Base-by-base conservation (phyloP, 1,284 basidiomycete species). In the Phylloboletellus chloephorus region DNA sequence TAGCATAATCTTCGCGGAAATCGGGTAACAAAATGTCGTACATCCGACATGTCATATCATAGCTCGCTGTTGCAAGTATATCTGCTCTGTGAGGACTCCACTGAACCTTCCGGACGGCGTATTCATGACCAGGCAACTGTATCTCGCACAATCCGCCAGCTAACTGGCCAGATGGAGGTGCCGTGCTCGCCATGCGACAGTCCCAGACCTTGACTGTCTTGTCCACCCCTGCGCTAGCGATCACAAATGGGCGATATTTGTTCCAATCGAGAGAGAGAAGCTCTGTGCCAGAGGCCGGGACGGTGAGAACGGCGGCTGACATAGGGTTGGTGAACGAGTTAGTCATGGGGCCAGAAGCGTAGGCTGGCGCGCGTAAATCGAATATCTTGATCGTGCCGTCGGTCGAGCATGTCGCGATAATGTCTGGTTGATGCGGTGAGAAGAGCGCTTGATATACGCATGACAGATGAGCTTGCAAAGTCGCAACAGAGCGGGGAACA, bases 31-130 rank as follows among this genome's bases (percentile, higher is more conserved):
- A 37, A 37, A n/a, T 19, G 13, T 76, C 85, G 65, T 71, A 97
- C 78, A 94, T 72, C 63, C 90, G 72, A 61, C 88, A 92, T 2
- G 90, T 91, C 95, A 98, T 98, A 61, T 98, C 95, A 65, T 98
- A 98, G 50, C 87, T 85, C 15, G 86, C 88, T 38, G 79, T 87
- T 0, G 88, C 87, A 17, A 98, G 66, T 7, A 93, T 56, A 52
- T 90, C 82, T 2, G 83, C 67, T n/a, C 74, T 67, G 60, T 84
- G 81, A 15, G 83, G 77, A 55, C 79, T 80, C 85, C 85, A 89
- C 51, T 88, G 83, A 5, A 89, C 72, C 60, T 86, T 88, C 35
- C 86, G 67, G 31, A 88, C 76, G 3, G 87, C 86, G 54, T 87
- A 88, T 63, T 88, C 86, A 52, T 89, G 86, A n/a, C 87, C 86